A percentile compares a stretch with the other conserved stretches of the same genome.
phyloP scores from a whole-genome alignment of 139 green algal species.

The Haematococcus sp. region DNA sequence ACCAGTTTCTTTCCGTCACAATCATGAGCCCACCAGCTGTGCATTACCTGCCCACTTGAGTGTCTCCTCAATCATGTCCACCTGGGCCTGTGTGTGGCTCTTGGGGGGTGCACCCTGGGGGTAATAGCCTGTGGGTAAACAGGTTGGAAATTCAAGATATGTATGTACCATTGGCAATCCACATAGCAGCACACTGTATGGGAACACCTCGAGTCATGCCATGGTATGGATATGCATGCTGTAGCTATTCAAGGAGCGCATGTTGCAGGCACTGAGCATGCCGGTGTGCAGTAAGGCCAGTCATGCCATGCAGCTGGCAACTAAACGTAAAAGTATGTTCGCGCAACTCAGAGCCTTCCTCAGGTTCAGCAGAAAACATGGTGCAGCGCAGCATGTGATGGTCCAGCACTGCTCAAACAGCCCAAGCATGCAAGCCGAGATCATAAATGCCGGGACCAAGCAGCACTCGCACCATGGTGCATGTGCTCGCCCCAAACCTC shows the following conservation, averaged over 20 bases:
- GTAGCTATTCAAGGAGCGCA: not conserved
- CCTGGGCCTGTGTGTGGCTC: conserved; percentile 78
- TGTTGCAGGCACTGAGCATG: too few relatives aligned
- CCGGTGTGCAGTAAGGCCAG: too few relatives aligned
- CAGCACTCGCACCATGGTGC: conserved; percentile 80
- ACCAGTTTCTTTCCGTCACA: too few relatives aligned
- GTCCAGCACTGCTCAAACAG: too few relatives aligned
- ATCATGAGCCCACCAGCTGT: too few relatives aligned
- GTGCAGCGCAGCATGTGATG: too few relatives aligned
- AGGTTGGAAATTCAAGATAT: not conserved
- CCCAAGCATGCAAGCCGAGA: too few relatives aligned
- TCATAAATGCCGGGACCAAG: too few relatives aligned
- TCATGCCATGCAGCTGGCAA: too few relatives aligned
- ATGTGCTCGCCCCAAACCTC: conserved; percentile 93
- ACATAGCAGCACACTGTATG: not conserved
- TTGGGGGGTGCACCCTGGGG: conserved; percentile 47
- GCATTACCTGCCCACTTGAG: conserved; percentile 78
- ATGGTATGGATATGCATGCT: not conserved
- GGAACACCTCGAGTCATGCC: not conserved
- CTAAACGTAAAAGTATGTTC: too few relatives aligned
- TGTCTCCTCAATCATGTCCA: conserved; percentile 95
- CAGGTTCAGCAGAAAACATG: too few relatives aligned
- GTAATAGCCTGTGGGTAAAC: conserved; percentile 71
- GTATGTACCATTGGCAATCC: not conserved
- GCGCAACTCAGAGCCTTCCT: too few relatives aligned